Base-by-base conservation (phyloP, 345 rosid genomes). In the Salix viminalis region DNA sequence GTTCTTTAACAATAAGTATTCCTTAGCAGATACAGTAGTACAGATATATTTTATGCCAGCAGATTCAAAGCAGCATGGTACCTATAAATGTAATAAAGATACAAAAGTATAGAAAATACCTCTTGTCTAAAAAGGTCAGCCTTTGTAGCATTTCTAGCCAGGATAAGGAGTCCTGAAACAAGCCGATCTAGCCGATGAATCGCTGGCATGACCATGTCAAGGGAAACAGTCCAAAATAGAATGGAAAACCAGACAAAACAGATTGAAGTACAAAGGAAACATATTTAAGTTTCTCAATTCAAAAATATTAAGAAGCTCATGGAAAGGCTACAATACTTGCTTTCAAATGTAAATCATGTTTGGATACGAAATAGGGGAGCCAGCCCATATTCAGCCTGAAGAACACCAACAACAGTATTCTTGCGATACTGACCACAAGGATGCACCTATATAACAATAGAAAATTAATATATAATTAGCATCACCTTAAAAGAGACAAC, bases 401-500 rank as follows among this genome's bases (percentile, higher is more conserved):
- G 98, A 87, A 96, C 90, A 77, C 99, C 95, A 76, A 96, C 93
- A 78, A 96, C 86, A 6, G 97, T 96, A 86, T 96, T 96, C 89
- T 96, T 96, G 54, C 97, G 92, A 77, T 92, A 96, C 72, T 96
- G 98, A 72, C 97, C 99, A 86, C 97, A 93, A 18, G 96, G 98
- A 87, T 92, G 97, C 75, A 96, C 97, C 99, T 91, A 81, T 71
- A 74, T 64, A 34, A 73, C 24, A 80, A 61, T 56, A 73, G 2
- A 62, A 56, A 58, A 2, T 41, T 2, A 41, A 41, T 41, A 24
- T 56, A 18, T 7, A 13, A 65, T 65, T 32, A 73, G 70, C 6
- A 56, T 16, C 52, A 23, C 5, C n/a, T 1, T 10, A 73, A 50
- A 69, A 39, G 23, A 65, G 32, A 24, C 39, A 4, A n/a, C 39